Evolutionary conservation across 768 basidiomycete species (phyloP).

Genomic region (Suillus occidentalis): DNA sequence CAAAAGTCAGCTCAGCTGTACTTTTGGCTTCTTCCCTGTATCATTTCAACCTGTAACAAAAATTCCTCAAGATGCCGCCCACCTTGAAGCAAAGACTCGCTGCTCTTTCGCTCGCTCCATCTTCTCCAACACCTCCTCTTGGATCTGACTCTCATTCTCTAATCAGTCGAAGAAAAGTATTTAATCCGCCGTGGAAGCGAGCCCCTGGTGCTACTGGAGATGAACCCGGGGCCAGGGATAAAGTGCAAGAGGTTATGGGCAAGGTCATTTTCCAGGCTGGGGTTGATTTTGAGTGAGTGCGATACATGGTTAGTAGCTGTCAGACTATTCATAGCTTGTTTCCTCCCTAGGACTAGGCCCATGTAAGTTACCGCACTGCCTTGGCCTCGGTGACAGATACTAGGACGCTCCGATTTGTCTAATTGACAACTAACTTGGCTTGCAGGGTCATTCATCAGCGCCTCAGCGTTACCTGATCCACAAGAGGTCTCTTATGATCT

Average conservation of each 20-base stretch:
- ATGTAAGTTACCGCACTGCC: conserved; percentile 54
- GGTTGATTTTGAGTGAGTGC: conserved; percentile 81
- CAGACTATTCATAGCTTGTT: conserved; percentile 8
- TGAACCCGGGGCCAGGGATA: conserved; percentile 36
- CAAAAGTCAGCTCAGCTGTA: background rate
- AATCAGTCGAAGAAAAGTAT: conserved; percentile 39
- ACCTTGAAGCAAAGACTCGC: conserved; percentile 69
- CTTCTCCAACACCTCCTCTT: conserved; percentile 44
- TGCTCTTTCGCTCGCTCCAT: conserved; percentile 55
- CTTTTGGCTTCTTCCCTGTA: background rate
- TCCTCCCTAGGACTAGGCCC: conserved; percentile 66
- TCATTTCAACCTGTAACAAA: background rate
- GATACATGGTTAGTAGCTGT: conserved; percentile 5
- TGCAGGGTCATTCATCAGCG: conserved; percentile 81
- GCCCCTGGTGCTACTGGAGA: conserved; percentile 25
- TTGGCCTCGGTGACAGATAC: background rate
- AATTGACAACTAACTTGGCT: background rate
- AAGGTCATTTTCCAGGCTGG: conserved; percentile 87
- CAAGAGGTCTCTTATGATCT: conserved; percentile 74
- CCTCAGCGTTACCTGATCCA: conserved; percentile 82
- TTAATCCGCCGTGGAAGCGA: conserved; percentile 57
- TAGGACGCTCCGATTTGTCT: background rate
- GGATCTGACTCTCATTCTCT: conserved; percentile 17
- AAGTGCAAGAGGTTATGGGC: conserved; percentile 63
- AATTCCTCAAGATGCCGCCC: conserved; percentile 26